Evolutionary conservation across 2,329 filamentous ascomycete genomes (phyloP).

Genomic region (Xylariaceae sp.): DNA sequence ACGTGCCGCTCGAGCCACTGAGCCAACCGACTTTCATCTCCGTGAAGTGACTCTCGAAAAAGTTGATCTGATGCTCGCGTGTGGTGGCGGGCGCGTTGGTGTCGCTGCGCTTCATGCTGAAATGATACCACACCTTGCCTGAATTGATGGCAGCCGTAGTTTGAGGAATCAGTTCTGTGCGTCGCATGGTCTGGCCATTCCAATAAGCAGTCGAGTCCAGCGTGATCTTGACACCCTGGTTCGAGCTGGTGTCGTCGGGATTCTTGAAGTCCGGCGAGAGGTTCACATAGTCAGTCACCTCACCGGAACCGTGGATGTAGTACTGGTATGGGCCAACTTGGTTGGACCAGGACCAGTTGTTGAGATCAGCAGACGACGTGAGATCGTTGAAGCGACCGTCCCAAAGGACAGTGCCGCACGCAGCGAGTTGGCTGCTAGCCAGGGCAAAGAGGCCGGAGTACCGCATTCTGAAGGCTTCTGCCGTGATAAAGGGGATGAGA

Average conservation of each 20-base stretch:
- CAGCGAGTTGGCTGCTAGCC: slow-evolving; percentile 26
- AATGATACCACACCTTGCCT: slow-evolving; percentile 69
- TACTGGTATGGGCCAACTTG: slow-evolving; percentile 62
- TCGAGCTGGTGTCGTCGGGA: slow-evolving; percentile 55
- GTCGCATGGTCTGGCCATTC: slow-evolving; percentile 67
- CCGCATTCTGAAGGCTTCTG: slow-evolving; percentile 20
- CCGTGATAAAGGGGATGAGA: neutral
- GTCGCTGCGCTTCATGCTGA: slow-evolving; percentile 56
- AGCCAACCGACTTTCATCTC: slow-evolving; percentile 67
- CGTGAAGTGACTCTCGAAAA: slow-evolving; percentile 67
- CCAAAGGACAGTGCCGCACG: slow-evolving; percentile 49
- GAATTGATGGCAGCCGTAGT: slow-evolving; percentile 58
- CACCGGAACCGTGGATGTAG: slow-evolving; percentile 63
- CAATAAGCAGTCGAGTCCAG: slow-evolving; percentile 60
- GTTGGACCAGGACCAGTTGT: slow-evolving; percentile 58
- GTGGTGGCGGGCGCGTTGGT: slow-evolving; percentile 56
- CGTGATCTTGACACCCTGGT: slow-evolving; percentile 63
- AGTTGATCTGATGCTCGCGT: slow-evolving; percentile 61
- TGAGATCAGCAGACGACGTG: slow-evolving; percentile 44
- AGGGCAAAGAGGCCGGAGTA: slow-evolving; percentile 20
- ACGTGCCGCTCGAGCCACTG: slow-evolving; percentile 40
- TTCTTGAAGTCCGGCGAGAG: slow-evolving; percentile 59
- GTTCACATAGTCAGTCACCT: slow-evolving; percentile 56
- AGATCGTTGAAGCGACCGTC: slow-evolving; percentile 57
- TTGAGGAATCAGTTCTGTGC: slow-evolving; percentile 69